These are phyloP conservation scores for Tephrocybe sp. DNA, from an alignment of 768 basidiomycete species.

Conservation along the genomic window DNA sequence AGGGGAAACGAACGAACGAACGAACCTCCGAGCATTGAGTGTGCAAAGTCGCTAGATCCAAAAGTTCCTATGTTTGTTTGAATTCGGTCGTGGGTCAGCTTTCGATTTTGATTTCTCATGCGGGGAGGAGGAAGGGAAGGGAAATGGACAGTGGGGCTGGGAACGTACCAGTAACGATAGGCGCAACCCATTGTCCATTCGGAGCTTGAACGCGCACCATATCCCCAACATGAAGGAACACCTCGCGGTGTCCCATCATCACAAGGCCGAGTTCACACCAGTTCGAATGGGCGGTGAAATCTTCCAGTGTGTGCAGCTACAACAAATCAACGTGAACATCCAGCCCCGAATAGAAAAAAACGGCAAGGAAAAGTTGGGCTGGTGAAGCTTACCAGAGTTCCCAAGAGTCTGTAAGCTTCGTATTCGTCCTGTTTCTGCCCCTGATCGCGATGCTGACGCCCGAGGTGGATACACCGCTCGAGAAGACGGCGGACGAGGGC, in stretches of 20 bases:
- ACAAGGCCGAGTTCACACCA: conserved; percentile 84
- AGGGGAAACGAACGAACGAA: no score
- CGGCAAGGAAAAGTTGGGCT: not conserved
- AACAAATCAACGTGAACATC: no score
- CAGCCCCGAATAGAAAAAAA: no score
- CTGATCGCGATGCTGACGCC: conserved; percentile 56
- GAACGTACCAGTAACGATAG: conserved; percentile 84
- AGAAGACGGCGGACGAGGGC: conserved; percentile 72
- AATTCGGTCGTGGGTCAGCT: no score
- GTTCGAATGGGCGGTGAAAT: conserved; percentile 88
- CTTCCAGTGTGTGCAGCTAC: conserved; percentile 83
- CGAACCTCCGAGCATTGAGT: conserved; percentile 66
- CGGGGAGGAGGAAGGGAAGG: no score
- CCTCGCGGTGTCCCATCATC: conserved; percentile 66
- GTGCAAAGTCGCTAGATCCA: conserved; percentile 75
- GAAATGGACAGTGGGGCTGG: no score
- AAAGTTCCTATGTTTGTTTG: no score
- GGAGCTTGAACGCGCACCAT: conserved; percentile 72
- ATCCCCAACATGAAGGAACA: conserved; percentile 88
- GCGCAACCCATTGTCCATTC: conserved; percentile 72
- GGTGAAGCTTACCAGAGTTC: conserved; percentile 49
- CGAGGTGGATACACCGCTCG: conserved; percentile 75
- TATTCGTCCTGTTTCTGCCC: conserved; percentile 68
- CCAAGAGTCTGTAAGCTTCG: conserved; percentile 79
- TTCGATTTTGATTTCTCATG: no score